Evolutionary conservation across 2,329 filamentous ascomycete genomes (phyloP), one percentile per base, ranked within the genome.

Genomic region (Arthrobotrys sphaeroides): DNA sequence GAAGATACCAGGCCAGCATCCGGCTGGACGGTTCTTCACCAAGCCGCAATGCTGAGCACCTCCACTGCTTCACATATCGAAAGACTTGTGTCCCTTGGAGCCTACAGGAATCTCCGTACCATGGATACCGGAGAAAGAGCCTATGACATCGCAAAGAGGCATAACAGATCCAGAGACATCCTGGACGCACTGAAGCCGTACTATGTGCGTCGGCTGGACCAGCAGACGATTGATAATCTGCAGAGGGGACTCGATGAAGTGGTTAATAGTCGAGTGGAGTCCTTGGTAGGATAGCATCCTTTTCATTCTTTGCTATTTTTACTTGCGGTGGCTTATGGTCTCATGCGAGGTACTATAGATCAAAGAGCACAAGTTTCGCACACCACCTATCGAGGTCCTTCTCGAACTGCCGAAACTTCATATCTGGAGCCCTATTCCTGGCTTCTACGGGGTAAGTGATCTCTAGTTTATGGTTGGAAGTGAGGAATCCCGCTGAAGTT

Each of bases 21-120:
- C 13, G 70, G 70, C 22, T 74, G 70, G 70, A 74, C 70, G 20
- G 49, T 47, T 6, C 70, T 74, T 13, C 70, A 74, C 38, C 70
- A 74, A 51, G 70, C 70, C 10, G 70, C 70, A 3, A 28, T 62
- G 13, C 22, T 62, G 3, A 31, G 55, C 4, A 40, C 36, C 5
- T 38, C 61, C 1, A 43, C 40, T 12, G 20, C 64, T 24, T 68
- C 70, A 13, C 62, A 74, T 31, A 68, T 74, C 26, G 62, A 74
- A 24, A 47, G 70, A 16, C 47, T 74, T 5, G 38, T 74, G 16
- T 53, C 70, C 7, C 70, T 74, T 6, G 70, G 70, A 20, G 62
- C 62, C 1, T 74, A 31, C 5, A 55, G 55, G 12, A 68, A 55
- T 26, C 45, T 74, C 3, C 53, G 57, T 5, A 74, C 70, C 0